Evolutionary conservation across 331 rosid genomes (phyloP).

Genomic region (Pyrus hybrid): DNA sequence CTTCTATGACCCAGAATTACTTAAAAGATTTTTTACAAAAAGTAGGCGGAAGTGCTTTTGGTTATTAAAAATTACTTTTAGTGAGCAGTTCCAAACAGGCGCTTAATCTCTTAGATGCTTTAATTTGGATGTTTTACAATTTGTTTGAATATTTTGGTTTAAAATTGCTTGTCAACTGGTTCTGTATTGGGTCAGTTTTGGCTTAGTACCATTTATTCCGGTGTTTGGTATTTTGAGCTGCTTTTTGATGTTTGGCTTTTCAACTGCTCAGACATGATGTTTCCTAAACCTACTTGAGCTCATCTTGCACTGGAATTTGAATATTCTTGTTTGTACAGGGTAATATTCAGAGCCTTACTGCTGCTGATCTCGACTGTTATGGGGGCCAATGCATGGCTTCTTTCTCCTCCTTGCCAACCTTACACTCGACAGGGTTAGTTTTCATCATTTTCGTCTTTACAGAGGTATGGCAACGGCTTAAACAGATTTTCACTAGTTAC

Average conservation of each 20-base stretch:
- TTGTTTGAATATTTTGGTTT: not conserved
- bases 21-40: no score
- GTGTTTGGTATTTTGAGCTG: not conserved
- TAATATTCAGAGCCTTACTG: slow-evolving; percentile 76
- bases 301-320: not conserved
- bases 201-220: not conserved
- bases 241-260: not conserved
- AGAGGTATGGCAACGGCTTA: no score
- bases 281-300: not conserved
- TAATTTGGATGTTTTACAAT: not conserved
- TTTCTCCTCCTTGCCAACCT: slow-evolving; percentile 98
- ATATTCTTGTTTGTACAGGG: slow-evolving; percentile 42
- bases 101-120: not conserved
- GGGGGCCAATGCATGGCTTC: slow-evolving; percentile 79
- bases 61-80: no score
- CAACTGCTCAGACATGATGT: not conserved
- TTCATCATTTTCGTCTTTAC: not conserved
- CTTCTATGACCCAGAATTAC: no score
- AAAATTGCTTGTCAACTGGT: not conserved
- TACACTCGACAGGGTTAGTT: slow-evolving; percentile 82
- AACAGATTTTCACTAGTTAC: slow-evolving; percentile 15
- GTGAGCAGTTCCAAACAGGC: no score
- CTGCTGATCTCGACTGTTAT: slow-evolving; percentile 64
- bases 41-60: no score
- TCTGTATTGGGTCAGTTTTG: not conserved